Conservation (phyloP, 768 basidiomycete genomes). For the Gloeophyllum trabeum region DNA sequence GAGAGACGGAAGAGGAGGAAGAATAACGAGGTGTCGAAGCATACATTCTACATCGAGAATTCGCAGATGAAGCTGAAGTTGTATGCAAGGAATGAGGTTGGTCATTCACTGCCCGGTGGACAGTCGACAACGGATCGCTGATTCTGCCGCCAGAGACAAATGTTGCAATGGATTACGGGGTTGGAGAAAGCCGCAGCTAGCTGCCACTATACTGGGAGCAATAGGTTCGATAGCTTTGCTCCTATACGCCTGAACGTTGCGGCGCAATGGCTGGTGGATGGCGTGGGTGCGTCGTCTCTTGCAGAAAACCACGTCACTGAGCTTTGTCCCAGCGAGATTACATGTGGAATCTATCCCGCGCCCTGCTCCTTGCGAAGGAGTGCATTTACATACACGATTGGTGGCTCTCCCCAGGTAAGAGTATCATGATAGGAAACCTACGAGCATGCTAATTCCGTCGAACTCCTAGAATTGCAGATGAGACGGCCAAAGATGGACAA, state of each 20-base stretch:
- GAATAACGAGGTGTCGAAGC: slow-evolving; percentile 66
- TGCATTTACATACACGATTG: slow-evolving; percentile 94
- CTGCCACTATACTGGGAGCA: slow-evolving; percentile 68
- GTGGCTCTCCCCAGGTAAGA: slow-evolving; percentile 86
- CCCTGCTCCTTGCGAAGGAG: slow-evolving; percentile 81
- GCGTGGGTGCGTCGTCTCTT: slow-evolving; percentile 38
- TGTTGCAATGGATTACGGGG: slow-evolving; percentile 94
- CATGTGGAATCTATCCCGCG: slow-evolving; percentile 93
- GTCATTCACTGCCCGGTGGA: slow-evolving; percentile 5
- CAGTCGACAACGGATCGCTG: slow-evolving; percentile 4
- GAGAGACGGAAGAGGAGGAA: slow-evolving; percentile 36
- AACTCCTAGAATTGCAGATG: slow-evolving; percentile 59
- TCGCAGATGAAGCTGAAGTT: slow-evolving; percentile 84
- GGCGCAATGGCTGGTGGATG: slow-evolving; percentile 97
- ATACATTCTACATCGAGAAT: slow-evolving; percentile 91
- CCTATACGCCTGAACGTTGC: slow-evolving; percentile 89
- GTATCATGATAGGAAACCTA: background rate
- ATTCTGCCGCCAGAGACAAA: slow-evolving; percentile 55
- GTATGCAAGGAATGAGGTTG: slow-evolving; percentile 77
- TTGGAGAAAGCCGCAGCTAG: slow-evolving; percentile 69
- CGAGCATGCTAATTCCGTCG: slow-evolving; percentile 2
- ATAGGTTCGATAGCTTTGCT: slow-evolving; percentile 91
- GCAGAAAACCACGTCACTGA: too few species aligned
- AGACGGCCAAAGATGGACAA: slow-evolving; percentile 76
- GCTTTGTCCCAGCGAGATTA: slow-evolving; percentile 76